Evolutionary conservation across 2,329 filamentous ascomycete genomes (phyloP).

Genomic region (Fonsecaea pedrosoi): DNA sequence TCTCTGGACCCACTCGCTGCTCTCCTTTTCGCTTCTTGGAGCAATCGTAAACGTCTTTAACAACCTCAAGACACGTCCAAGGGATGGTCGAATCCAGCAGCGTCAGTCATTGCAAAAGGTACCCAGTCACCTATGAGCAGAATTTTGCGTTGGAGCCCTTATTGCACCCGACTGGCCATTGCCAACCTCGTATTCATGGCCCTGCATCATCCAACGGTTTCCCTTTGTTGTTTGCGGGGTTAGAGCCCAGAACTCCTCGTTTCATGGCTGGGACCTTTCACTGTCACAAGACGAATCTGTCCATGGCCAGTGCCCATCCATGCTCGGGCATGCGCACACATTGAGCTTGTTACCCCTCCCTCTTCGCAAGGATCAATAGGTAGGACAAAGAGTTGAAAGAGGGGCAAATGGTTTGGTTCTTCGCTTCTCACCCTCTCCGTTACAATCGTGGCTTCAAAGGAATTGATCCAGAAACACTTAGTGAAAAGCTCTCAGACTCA

Average conservation of each 20-base stretch:
- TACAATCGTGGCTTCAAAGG: not conserved
- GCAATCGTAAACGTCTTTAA: not conserved
- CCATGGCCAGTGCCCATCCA: not conserved
- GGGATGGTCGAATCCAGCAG: not conserved
- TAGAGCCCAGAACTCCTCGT: conserved; percentile 5
- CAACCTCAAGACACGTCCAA: not conserved
- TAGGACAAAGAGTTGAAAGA: not conserved
- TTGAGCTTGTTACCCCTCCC: not conserved
- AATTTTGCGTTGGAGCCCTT: not conserved
- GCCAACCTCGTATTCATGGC: conserved; percentile 13
- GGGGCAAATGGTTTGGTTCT: not conserved
- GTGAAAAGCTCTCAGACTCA: not conserved
- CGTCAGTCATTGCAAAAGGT: not conserved
- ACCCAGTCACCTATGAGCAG: not conserved
- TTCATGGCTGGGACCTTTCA: not conserved
- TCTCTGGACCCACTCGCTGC: not conserved
- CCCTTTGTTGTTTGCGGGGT: conserved; percentile 16
- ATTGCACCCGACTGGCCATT: not conserved
- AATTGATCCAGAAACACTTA: not conserved
- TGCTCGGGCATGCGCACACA: not conserved
- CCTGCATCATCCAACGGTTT: conserved; percentile 1
- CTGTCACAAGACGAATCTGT: conserved; percentile 1
- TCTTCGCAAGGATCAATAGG: not conserved
- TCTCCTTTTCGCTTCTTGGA: not conserved
- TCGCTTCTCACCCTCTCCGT: not conserved